Evolutionary conservation across 228 moss, liverwort and hornwort species (phyloP).

Genomic region (Sphagnum magellanicum): DNA sequence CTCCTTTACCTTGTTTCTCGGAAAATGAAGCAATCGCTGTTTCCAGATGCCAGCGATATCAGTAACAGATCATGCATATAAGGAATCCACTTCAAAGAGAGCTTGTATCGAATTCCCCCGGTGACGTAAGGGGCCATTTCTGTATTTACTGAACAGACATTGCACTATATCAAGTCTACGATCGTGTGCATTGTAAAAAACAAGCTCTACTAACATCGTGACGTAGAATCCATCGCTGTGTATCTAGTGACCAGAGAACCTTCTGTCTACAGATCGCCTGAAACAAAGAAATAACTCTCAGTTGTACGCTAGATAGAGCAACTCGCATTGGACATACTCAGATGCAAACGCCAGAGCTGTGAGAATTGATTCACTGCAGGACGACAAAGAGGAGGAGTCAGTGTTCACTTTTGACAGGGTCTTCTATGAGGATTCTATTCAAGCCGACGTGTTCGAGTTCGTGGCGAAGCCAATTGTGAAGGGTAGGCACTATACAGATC

Average conservation of each 20-base stretch:
- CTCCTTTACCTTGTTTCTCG: background rate
- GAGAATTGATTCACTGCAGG: conserved; percentile 10
- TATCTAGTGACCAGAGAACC: too few species aligned
- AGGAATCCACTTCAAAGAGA: too few species aligned
- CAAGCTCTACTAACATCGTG: too few species aligned
- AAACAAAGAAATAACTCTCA: too few species aligned
- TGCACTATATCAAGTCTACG: too few species aligned
- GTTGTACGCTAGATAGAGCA: too few species aligned
- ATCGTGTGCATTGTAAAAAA: too few species aligned
- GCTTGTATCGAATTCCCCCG: too few species aligned
- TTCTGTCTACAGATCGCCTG: background rate
- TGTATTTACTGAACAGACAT: too few species aligned
- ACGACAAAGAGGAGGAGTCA: conserved; percentile 32
- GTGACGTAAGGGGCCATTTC: too few species aligned
- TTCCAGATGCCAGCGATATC: background rate
- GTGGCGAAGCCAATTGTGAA: conserved; percentile 40
- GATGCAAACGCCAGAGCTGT: background rate
- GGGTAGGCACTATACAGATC: conserved; percentile 9
- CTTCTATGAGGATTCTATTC: conserved; percentile 36
- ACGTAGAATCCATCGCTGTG: too few species aligned
- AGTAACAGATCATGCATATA: background rate
- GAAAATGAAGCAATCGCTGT: background rate
- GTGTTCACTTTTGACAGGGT: conserved; percentile 40
- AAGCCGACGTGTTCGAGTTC: conserved; percentile 32
- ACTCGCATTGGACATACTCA: too few species aligned